These are phyloP conservation scores for Botryosphaeria agaves DNA, from an alignment of 2,329 filamentous ascomycete genomes.

Conservation along the genomic window DNA sequence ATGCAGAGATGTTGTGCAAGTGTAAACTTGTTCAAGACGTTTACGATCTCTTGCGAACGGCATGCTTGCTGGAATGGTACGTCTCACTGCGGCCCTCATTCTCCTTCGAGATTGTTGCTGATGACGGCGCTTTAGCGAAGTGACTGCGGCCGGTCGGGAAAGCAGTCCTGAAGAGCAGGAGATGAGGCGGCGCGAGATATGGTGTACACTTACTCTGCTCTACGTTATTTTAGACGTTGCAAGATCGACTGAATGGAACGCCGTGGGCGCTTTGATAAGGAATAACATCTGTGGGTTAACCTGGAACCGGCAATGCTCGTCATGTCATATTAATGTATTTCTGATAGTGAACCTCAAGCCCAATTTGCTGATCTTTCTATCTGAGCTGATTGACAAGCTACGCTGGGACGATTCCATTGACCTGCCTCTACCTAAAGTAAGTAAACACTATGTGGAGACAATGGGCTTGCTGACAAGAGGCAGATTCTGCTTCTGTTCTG, in stretches of 20 bases:
- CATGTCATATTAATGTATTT: too few relatives aligned
- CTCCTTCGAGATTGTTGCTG: background rate
- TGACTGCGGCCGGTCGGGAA: background rate
- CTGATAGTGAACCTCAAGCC: constrained; percentile 39
- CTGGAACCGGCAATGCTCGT: too few relatives aligned
- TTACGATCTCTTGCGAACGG: constrained; percentile 19
- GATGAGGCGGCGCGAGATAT: constrained; percentile 22
- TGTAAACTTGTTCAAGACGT: constrained; percentile 22
- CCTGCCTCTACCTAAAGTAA: constrained; percentile 32
- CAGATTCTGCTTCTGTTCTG: constrained; percentile 70
- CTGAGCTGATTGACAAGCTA: constrained; percentile 35
- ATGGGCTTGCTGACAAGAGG: constrained; percentile 7
- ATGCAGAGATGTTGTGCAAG: constrained; percentile 22
- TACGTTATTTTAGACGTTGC: constrained; percentile 32
- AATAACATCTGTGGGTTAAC: too few relatives aligned
- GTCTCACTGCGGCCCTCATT: background rate
- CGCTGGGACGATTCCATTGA: constrained; percentile 41
- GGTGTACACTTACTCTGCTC: constrained; percentile 30
- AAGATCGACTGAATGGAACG: constrained; percentile 16
- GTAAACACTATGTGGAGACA: too few relatives aligned
- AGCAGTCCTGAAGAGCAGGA: constrained; percentile 8
- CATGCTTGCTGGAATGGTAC: constrained; percentile 11
- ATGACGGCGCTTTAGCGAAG: background rate
- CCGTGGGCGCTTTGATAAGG: too few relatives aligned
- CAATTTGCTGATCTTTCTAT: constrained; percentile 52